A percentile compares a stretch with the other conserved stretches of the same genome.
Evolutionary conservation across 495 filamentous ascomycete species (phyloP).

Genomic region (Penicillium simplicissimum): DNA sequence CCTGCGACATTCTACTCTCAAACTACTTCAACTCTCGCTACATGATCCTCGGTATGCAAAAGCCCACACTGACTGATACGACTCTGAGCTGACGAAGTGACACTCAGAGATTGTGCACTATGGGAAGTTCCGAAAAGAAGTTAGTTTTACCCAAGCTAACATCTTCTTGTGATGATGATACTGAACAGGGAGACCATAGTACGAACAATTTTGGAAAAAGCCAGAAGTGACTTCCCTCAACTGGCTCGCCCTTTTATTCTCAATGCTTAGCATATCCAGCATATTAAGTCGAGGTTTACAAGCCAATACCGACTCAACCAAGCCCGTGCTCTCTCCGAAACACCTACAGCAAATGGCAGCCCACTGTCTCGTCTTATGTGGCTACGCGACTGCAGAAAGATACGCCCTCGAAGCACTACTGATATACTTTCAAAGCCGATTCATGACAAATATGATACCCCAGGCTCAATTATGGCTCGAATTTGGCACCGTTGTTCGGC

Average conservation of each 20-base stretch:
- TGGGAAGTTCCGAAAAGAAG: slow-evolving; percentile 25
- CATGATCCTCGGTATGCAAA: slow-evolving; percentile 24
- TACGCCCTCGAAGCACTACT: too few relatives aligned
- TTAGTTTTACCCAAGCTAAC: neutral
- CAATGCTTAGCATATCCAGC: slow-evolving; percentile 13
- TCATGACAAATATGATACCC: too few relatives aligned
- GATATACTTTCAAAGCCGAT: too few relatives aligned
- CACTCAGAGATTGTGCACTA: slow-evolving; percentile 20
- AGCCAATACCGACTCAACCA: too few relatives aligned
- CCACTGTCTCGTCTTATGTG: too few relatives aligned
- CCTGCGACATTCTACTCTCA: slow-evolving; percentile 46
- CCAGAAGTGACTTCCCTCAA: slow-evolving; percentile 35
- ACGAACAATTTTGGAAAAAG: slow-evolving; percentile 48
- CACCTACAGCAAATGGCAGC: too few relatives aligned
- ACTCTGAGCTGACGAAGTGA: neutral
- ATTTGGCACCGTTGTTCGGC: too few relatives aligned
- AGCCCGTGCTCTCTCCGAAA: too few relatives aligned
- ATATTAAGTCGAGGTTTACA: too few relatives aligned
- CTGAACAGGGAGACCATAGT: slow-evolving; percentile 28
- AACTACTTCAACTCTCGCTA: slow-evolving; percentile 51
- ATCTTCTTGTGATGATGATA: neutral
- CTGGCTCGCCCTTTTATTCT: slow-evolving; percentile 41
- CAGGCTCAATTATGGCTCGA: too few relatives aligned
- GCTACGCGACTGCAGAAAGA: too few relatives aligned
- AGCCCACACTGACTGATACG: too few relatives aligned